Evolutionary conservation across 345 rosid species (phyloP), one percentile per base, ranked within the genome.

Genomic region (Murraya koenigii): DNA sequence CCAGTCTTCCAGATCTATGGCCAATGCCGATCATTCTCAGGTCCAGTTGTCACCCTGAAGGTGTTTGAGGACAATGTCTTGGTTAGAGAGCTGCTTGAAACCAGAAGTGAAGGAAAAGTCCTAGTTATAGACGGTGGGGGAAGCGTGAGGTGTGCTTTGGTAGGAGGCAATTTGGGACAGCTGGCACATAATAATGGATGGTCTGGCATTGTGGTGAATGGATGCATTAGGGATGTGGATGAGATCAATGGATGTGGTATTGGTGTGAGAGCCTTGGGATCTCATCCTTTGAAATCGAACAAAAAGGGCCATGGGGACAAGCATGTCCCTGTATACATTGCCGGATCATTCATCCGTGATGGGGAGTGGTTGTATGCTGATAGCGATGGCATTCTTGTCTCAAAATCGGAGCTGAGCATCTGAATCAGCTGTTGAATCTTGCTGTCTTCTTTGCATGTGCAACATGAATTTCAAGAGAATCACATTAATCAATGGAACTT

Each of bases 291-390:
- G 80, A 95, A 93, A 83, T 87, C 98, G 23, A 82, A 77, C 82
- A 95, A 92, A 83, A 92, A 86, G 76, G 97, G 97, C 33, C 78
- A 84, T 33, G 98, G 99, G 17, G 97, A 93, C 69, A 93, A 85
- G 85, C 88, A 89, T 77, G 88, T 86, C 25, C 78, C 86, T 0
- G 83, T 93, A 60, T 73, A 86, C 67, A 77, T 95, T 60, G 98
- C 79, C 17, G 97, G 98, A 47, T 84, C 87, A 30, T 74, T 87
- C 67, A 84, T 92, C 67, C 87, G 71, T 10, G 91, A 93, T 7
- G 94, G 96, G 26, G 98, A 95, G 72, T 93, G 98, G 98, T 68
- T 95, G 77, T 93, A 90, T 79, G 97, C 94, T 60, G 98, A 95
- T 74, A 88, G 88, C 25, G 99, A 95, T 79, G 97, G 98, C 58